Evolutionary conservation across 2,329 filamentous ascomycete genomes (phyloP).

Genomic region (Curvularia sp.): DNA sequence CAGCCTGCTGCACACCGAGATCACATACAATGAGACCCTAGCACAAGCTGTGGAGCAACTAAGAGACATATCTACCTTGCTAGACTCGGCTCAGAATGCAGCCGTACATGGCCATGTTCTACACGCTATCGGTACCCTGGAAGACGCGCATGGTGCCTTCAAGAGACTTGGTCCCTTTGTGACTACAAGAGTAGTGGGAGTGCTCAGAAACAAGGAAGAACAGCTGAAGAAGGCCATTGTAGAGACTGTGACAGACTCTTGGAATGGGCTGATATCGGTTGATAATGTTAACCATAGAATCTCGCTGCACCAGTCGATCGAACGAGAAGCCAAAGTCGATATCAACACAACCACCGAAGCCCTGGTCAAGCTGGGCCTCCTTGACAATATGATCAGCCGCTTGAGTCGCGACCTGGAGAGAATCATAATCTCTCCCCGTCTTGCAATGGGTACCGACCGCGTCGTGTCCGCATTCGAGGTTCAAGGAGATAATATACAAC

Average conservation of each 20-base stretch:
- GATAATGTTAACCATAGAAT: slow-evolving; percentile 65
- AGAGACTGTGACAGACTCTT: slow-evolving; percentile 72
- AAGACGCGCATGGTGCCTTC: slow-evolving; percentile 62
- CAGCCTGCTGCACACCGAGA: slow-evolving; percentile 64
- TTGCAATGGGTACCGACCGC: slow-evolving; percentile 51
- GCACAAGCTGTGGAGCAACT: slow-evolving; percentile 60
- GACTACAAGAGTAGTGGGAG: slow-evolving; percentile 67
- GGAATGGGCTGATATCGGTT: slow-evolving; percentile 71
- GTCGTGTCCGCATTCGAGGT: slow-evolving; percentile 43
- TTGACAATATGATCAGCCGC: slow-evolving; percentile 62
- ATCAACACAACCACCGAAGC: slow-evolving; percentile 48
- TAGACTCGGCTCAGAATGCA: slow-evolving; percentile 57
- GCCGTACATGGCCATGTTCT: slow-evolving; percentile 56
- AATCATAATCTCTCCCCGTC: slow-evolving; percentile 68
- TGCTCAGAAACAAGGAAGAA: slow-evolving; percentile 70
- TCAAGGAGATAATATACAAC: slow-evolving; percentile 46
- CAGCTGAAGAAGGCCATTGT: slow-evolving; percentile 72
- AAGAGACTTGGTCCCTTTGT: slow-evolving; percentile 67
- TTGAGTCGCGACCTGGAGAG: slow-evolving; percentile 70
- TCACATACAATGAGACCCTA: slow-evolving; percentile 65
- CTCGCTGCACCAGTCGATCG: slow-evolving; percentile 61
- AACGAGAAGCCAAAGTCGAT: slow-evolving; percentile 43
- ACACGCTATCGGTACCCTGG: slow-evolving; percentile 58
- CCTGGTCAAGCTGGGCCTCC: slow-evolving; percentile 45
- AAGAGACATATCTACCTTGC: slow-evolving; percentile 57